These are phyloP conservation scores for Solioccasus polychromus DNA, from an alignment of 768 basidiomycete species.

Conservation along the genomic window DNA sequence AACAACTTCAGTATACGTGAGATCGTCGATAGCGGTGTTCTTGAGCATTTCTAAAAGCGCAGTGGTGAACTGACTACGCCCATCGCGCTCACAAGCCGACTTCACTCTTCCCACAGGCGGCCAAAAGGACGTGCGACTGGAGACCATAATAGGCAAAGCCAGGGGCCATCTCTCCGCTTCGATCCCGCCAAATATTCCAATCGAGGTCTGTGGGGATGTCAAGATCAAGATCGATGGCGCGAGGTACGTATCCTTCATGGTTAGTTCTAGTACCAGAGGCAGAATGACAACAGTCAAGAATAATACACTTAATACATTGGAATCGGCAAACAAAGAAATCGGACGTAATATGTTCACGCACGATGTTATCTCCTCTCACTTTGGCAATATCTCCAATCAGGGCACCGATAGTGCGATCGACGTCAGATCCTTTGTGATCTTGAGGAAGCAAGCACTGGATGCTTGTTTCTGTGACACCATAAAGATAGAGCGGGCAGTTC, in stretches of 20 bases:
- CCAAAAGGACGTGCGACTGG: constrained; percentile 41
- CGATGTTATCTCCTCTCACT: constrained; percentile 43
- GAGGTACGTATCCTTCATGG: constrained; percentile 6
- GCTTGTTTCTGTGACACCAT: constrained; percentile 29
- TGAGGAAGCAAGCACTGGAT: constrained; percentile 31
- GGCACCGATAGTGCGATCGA: constrained; percentile 40
- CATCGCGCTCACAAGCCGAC: constrained; percentile 25
- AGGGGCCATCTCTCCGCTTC: constrained; percentile 8
- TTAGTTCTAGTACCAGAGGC: constrained; percentile 33
- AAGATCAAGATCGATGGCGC: constrained; percentile 2
- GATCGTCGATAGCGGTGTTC: constrained; percentile 1
- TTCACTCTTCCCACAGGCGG: constrained; percentile 40
- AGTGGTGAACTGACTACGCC: constrained; percentile 25
- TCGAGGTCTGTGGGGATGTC: constrained; percentile 23
- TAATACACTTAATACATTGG: constrained; percentile 36
- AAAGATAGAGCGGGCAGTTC: constrained; percentile 30
- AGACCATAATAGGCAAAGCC: constrained; percentile 28
- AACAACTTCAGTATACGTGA: constrained; percentile 28
- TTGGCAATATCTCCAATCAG: constrained; percentile 38
- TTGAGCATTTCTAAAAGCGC: constrained; percentile 18
- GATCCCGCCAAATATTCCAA: constrained; percentile 16
- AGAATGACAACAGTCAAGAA: constrained; percentile 47
- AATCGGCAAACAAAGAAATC: not conserved
- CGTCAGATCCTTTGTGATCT: constrained; percentile 23
- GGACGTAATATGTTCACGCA: constrained; percentile 17